Conservation (phyloP, 2,329 filamentous ascomycete genomes). For the Colletotrichum kahawae region DNA sequence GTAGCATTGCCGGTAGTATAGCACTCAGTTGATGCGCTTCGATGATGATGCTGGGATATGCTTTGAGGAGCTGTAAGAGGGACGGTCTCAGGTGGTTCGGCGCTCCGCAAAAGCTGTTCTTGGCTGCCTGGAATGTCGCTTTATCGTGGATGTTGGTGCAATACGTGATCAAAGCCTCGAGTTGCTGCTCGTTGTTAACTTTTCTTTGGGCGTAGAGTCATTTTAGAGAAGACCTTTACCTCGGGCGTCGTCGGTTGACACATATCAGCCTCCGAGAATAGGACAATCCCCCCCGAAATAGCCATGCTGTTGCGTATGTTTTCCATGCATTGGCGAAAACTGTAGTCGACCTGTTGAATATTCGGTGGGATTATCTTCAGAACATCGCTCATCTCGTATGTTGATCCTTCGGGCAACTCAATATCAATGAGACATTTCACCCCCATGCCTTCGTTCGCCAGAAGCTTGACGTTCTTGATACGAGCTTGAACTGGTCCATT, state of each 20-base stretch:
- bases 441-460: rapidly evolving
- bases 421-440: neutral
- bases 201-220: rapidly evolving
- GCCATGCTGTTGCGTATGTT: neutral
- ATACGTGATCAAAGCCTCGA: rapidly evolving
- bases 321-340: rapidly evolving
- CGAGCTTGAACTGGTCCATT: neutral
- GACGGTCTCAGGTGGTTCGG: neutral
- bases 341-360: neutral
- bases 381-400: neutral
- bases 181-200: neutral
- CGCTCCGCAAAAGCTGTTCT: neutral
- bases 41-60: neutral
- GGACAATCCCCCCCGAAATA: neutral
- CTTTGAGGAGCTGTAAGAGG: neutral
- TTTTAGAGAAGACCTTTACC: neutral
- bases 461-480: neutral
- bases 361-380: neutral
- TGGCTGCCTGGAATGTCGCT: neutral
- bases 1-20: rapidly evolving
- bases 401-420: neutral
- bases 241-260: neutral
- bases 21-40: neutral
- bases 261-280: neutral
- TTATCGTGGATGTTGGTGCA: neutral